These are phyloP conservation scores for Daldinia concentrica DNA, from an alignment of 495 filamentous ascomycete genomes.

Conservation along the genomic window DNA sequence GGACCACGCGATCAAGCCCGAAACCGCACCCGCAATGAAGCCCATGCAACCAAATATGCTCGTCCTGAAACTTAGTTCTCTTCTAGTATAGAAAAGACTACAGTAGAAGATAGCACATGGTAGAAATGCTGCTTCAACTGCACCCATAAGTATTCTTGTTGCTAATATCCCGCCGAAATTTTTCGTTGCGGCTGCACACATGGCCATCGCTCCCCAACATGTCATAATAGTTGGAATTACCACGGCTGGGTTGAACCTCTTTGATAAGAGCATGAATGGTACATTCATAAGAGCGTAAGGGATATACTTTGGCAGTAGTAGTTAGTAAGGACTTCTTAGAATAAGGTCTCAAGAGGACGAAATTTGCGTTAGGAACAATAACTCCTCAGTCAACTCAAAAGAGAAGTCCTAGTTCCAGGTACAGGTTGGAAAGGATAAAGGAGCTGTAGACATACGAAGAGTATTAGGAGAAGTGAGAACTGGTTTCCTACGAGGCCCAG, in stretches of 20 bases:
- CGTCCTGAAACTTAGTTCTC: conserved; percentile 46
- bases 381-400: no score
- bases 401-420: no score
- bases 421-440: no score
- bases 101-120: conserved; percentile 45
- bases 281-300: conserved; percentile 34
- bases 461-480: conserved; percentile 41
- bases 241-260: conserved; percentile 27
- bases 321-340: no score
- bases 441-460: conserved; percentile 19
- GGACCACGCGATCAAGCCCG: conserved; percentile 56
- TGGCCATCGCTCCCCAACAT: conserved; percentile 51
- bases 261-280: conserved; percentile 24
- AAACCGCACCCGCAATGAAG: conserved; percentile 47
- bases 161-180: conserved; percentile 55
- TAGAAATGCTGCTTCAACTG: conserved; percentile 53
- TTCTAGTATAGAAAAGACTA: conserved; percentile 55
- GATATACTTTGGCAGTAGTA: conserved; percentile 19
- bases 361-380: no score
- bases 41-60: conserved; percentile 39
- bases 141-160: conserved; percentile 63
- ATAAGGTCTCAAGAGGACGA: no score
- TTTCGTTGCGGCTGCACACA: conserved; percentile 48
- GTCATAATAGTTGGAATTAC: conserved; percentile 39
- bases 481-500: conserved; percentile 43